Evolutionary conservation across 352 stramenopile species (phyloP).

Genomic region (Phytopythium mirpurense): DNA sequence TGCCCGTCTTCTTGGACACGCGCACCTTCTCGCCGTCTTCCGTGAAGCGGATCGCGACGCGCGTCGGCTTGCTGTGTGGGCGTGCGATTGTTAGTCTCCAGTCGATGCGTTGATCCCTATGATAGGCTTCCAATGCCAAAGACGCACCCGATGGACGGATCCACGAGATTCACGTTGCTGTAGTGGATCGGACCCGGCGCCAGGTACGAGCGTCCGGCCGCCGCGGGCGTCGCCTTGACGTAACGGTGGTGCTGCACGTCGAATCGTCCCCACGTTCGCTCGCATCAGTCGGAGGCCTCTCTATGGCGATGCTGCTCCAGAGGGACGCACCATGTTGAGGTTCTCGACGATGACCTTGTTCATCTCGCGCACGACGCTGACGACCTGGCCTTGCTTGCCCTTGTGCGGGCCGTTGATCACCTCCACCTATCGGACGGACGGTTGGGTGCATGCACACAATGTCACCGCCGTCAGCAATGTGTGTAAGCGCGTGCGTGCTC

Average conservation of each 20-base stretch:
- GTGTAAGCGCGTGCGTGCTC: too few relatives aligned
- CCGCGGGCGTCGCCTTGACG: slow-evolving; percentile 71
- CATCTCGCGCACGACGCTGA: slow-evolving; percentile 67
- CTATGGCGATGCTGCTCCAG: too few relatives aligned
- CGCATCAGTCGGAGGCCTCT: too few relatives aligned
- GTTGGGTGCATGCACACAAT: slow-evolving; percentile 2
- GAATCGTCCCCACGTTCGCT: background rate
- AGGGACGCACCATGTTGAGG: slow-evolving; percentile 84
- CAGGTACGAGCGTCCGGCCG: slow-evolving; percentile 69
- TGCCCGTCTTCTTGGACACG: slow-evolving; percentile 93
- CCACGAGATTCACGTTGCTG: slow-evolving; percentile 84
- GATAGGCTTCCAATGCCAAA: too few relatives aligned
- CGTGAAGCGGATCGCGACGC: slow-evolving; percentile 77
- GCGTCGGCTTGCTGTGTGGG: slow-evolving; percentile 73
- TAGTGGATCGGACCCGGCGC: slow-evolving; percentile 82
- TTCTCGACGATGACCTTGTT: slow-evolving; percentile 84
- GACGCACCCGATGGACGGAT: slow-evolving; percentile 64
- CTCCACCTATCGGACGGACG: too few relatives aligned
- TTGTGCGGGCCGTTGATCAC: slow-evolving; percentile 79
- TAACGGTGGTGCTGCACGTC: slow-evolving; percentile 64
- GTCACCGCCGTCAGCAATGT: too few relatives aligned
- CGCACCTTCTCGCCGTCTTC: slow-evolving; percentile 94
- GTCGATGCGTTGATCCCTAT: too few relatives aligned
- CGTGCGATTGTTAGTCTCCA: too few relatives aligned
- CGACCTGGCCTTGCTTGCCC: slow-evolving; percentile 72